Base-by-base conservation (phyloP, 805 yeast species). In the Candida boleticola region DNA sequence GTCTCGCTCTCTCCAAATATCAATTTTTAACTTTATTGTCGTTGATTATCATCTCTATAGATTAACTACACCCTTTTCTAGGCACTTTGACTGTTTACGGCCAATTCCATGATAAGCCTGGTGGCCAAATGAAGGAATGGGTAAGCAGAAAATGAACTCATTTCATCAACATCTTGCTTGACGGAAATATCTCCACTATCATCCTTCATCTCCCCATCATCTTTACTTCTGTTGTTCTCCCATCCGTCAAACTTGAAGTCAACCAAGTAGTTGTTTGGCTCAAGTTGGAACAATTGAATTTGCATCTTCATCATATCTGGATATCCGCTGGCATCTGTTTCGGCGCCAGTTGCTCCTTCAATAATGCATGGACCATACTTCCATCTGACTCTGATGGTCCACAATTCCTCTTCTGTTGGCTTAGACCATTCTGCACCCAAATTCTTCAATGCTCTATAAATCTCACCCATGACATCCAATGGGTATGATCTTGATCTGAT, bases 181-280 rank as follows among this genome's bases (percentile, higher is more conserved):
- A 38, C 36, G 10, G 19, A 16, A 4, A 29, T 7, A 39, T 48
- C 14, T 53, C 41, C 13, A 19, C 34, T 35, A 27, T 31, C 22
- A 36, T 43, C 5, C 22, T 29, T 26, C 6, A n/a, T 13, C 31
- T 33, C 35, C 16, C 6, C 35, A 6, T 16, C 25, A 16, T 13
- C 27, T 11, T n/a, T 19, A 29, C 22, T 41, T 6, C 29, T 26
- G 10, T 41, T 37, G 17, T 44, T 53, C 58, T 90, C 97, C 96
- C 97, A 92, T 1, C 98, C 98, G 61, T 92, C 98, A 60, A 92
- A 93, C 64, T 93, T 93, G 73, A 93, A 93, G 63, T 93, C 99
- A 7, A 93, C 98, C 39, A 93, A 72, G 58, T 93, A 93, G 60
- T 92, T 92, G 63, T 93, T 92, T 35, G 96, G 96, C 60, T 93